These are phyloP conservation scores for Acacia pycnantha DNA, from an alignment of 331 rosid genomes.

Conservation along the genomic window DNA sequence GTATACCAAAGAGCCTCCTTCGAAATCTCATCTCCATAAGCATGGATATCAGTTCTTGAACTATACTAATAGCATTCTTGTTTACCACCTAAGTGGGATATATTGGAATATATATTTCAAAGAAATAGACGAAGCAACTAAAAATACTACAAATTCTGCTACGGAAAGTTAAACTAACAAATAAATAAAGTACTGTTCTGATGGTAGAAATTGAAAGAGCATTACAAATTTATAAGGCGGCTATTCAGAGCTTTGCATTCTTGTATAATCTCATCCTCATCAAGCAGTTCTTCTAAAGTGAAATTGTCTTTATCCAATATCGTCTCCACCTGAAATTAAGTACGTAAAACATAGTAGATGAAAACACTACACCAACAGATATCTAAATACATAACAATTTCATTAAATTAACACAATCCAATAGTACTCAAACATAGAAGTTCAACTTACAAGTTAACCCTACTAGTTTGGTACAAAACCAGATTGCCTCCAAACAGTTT, in stretches of 20 bases:
- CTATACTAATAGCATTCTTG: slow-evolving; percentile 4
- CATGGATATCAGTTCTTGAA: slow-evolving; percentile 6
- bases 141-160: neutral
- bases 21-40: slow-evolving; percentile 18
- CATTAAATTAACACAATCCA: neutral
- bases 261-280: slow-evolving; percentile 97
- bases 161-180: neutral
- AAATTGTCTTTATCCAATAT: slow-evolving; percentile 89
- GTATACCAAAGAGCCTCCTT: slow-evolving; percentile 18
- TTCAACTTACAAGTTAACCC: neutral
- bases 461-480: neutral
- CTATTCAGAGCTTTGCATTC: slow-evolving; percentile 97
- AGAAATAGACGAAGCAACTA: slow-evolving; percentile 8
- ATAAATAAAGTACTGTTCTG: slow-evolving; percentile 11
- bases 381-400: slow-evolving; percentile 11
- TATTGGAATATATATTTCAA: neutral
- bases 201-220: slow-evolving; percentile 27
- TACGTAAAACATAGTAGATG: slow-evolving; percentile 14
- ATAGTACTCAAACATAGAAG: neutral
- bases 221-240: slow-evolving; percentile 97
- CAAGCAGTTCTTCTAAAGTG: slow-evolving; percentile 92
- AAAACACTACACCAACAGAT: neutral
- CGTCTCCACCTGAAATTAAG: slow-evolving; percentile 83
- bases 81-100: slow-evolving; percentile 10
- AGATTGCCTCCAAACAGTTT: neutral